These are phyloP conservation scores for Nemania bipapillata DNA, from an alignment of 2,329 filamentous ascomycete genomes.

Conservation along the genomic window DNA sequence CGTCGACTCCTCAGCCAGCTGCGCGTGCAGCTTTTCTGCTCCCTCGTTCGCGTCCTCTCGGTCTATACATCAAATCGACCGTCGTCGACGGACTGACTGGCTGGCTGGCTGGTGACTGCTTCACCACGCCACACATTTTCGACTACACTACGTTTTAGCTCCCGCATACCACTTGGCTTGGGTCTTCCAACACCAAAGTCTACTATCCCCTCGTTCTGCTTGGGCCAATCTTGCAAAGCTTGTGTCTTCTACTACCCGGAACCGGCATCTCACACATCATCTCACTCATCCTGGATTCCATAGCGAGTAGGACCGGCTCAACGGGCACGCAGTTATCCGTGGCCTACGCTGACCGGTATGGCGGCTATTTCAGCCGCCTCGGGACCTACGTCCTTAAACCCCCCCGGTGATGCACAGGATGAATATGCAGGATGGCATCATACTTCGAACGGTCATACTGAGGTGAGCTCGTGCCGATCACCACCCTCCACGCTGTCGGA, in stretches of 20 bases:
- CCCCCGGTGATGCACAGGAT: slow-evolving; percentile 62
- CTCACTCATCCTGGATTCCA: slow-evolving; percentile 35
- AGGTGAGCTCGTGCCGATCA: slow-evolving; percentile 42
- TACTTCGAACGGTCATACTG: slow-evolving; percentile 42
- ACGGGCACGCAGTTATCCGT: slow-evolving; percentile 40
- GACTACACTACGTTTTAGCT: slow-evolving; percentile 27
- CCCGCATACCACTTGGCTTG: slow-evolving; percentile 36
- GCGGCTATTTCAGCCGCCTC: slow-evolving; percentile 64
- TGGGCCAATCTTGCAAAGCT: not conserved
- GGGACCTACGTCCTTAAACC: slow-evolving; percentile 61
- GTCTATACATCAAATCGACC: not conserved
- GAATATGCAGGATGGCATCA: slow-evolving; percentile 59
- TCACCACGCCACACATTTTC: not conserved
- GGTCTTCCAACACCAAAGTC: not conserved
- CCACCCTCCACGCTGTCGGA: not conserved
- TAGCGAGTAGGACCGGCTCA: slow-evolving; percentile 24
- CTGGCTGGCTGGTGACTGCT: slow-evolving; percentile 11
- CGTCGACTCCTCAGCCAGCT: not conserved
- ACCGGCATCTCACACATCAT: not conserved
- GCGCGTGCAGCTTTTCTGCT: slow-evolving; percentile 14
- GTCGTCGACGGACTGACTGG: not conserved
- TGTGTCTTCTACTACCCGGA: slow-evolving; percentile 1
- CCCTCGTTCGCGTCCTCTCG: not conserved
- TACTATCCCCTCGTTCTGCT: not conserved
- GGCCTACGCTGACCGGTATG: slow-evolving; percentile 54